Conservation (phyloP, 2,329 filamentous ascomycete species). For the Paracamarosporium sp. region DNA sequence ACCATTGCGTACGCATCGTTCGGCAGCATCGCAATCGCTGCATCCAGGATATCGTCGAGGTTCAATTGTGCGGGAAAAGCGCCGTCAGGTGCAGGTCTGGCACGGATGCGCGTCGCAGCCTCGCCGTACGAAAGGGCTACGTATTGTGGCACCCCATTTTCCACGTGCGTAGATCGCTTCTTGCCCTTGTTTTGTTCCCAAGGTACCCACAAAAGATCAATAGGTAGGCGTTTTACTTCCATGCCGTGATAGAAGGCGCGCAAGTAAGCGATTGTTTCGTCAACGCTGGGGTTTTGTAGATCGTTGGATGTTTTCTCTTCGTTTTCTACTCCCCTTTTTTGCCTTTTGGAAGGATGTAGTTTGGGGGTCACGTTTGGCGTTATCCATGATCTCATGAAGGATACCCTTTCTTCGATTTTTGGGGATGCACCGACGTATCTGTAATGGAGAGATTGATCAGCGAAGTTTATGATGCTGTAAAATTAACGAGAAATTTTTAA, state of each 20-base stretch:
- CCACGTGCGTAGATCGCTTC: slow-evolving; percentile 3
- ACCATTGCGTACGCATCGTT: slow-evolving; percentile 65
- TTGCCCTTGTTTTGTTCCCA: slow-evolving; percentile 51
- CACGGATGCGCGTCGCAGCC: slow-evolving; percentile 58
- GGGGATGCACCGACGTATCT: slow-evolving; percentile 61
- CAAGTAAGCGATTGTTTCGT: slow-evolving; percentile 53
- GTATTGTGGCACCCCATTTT: slow-evolving; percentile 29
- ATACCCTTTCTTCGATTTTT: slow-evolving; percentile 42
- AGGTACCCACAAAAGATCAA: slow-evolving; percentile 52
- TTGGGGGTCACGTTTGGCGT: slow-evolving; percentile 22
- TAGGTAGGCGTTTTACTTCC: slow-evolving; percentile 53
- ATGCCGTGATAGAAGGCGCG: slow-evolving; percentile 63
- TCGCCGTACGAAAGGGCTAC: slow-evolving; percentile 55
- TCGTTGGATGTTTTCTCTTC: neutral
- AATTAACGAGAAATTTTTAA: too few species aligned
- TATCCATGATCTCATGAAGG: slow-evolving; percentile 54
- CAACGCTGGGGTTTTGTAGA: slow-evolving; percentile 15
- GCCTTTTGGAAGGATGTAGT: neutral
- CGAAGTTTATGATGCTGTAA: too few species aligned
- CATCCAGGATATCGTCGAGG: slow-evolving; percentile 67
- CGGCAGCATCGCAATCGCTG: slow-evolving; percentile 60
- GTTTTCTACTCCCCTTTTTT: neutral
- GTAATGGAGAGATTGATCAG: too few species aligned
- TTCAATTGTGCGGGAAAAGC: slow-evolving; percentile 62
- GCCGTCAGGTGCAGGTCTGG: slow-evolving; percentile 56